A percentile compares a stretch with the other conserved stretches of the same genome.
Conservation (phyloP, 2,329 filamentous ascomycete genomes). For the Microsporum canis region DNA sequence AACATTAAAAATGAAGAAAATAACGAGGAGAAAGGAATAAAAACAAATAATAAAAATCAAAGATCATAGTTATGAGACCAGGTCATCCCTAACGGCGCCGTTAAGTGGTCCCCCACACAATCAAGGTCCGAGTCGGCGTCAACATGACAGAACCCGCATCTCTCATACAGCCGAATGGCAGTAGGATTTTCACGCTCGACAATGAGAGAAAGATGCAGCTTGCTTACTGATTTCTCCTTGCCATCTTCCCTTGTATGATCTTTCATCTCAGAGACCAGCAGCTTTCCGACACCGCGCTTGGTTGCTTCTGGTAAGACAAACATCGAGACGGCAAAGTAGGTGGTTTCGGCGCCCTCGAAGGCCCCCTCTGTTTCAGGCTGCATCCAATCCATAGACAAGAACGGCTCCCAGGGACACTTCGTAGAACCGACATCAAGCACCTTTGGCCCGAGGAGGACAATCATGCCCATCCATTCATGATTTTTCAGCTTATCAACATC, state of each 20-base stretch:
- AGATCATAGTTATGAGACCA: background rate
- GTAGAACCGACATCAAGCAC: slow-evolving; percentile 6
- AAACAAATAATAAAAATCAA: background rate
- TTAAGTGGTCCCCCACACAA: background rate
- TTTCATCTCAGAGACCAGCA: slow-evolving; percentile 14
- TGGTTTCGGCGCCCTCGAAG: slow-evolving; percentile 11
- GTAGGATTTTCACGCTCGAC: slow-evolving; percentile 12
- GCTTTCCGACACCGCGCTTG: slow-evolving; percentile 16
- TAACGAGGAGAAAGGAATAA: background rate
- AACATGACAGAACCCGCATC: slow-evolving; percentile 15
- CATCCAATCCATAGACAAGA: slow-evolving; percentile 1
- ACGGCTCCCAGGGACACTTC: slow-evolving; percentile 7
- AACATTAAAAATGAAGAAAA: background rate
- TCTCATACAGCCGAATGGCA: slow-evolving; percentile 18
- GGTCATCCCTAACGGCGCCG: background rate
- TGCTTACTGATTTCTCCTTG: slow-evolving; percentile 4
- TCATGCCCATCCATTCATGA: slow-evolving; percentile 23
- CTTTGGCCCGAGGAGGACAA: slow-evolving; percentile 21
- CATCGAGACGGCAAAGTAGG: slow-evolving; percentile 20
- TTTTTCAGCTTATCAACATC: slow-evolving; percentile 9
- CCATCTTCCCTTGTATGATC: slow-evolving; percentile 12
- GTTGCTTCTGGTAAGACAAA: slow-evolving; percentile 19
- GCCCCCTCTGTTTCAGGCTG: background rate
- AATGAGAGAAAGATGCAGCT: slow-evolving; percentile 15
- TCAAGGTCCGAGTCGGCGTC: background rate